Conservation (phyloP, 2,329 filamentous ascomycete species). For the Esteya vermicola region DNA sequence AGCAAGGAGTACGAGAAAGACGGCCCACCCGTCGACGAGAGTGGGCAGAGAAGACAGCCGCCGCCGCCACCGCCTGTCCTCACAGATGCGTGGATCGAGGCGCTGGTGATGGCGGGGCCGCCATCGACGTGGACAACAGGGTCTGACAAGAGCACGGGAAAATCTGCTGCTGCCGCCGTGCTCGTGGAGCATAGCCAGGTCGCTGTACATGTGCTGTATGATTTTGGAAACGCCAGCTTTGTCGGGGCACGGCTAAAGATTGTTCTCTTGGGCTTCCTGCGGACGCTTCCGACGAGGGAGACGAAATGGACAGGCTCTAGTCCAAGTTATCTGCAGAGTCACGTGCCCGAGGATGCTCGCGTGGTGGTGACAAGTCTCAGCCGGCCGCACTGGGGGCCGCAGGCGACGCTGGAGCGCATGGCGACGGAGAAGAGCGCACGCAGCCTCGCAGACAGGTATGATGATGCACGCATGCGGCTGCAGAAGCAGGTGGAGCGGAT, state of each 20-base stretch:
- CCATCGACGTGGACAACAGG: conserved; percentile 27
- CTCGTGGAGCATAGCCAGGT: conserved; percentile 18
- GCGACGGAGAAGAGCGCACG: conserved; percentile 25
- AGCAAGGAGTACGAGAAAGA: conserved; percentile 12
- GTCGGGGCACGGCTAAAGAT: conserved; percentile 32
- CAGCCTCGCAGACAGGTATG: conserved; percentile 28
- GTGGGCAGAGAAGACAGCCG: conserved; percentile 11
- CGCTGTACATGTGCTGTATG: conserved; percentile 37
- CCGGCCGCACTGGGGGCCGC: conserved; percentile 29
- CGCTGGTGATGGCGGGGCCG: conserved; percentile 41
- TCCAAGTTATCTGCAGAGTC: no score
- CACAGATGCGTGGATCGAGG: conserved; percentile 39
- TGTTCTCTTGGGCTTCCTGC: conserved; percentile 46
- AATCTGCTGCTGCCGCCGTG: no score
- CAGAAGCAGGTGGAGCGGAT: conserved; percentile 43
- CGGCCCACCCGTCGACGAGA: not conserved
- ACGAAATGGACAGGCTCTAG: not conserved
- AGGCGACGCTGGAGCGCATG: conserved; percentile 22
- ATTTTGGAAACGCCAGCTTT: conserved; percentile 29
- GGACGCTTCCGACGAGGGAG: conserved; percentile 17
- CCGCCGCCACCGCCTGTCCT: no score
- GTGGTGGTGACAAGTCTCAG: conserved; percentile 30
- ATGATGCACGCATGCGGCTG: conserved; percentile 31
- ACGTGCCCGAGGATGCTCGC: conserved; percentile 23
- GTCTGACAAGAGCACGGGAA: conserved; percentile 23